phyloP scores from a whole-genome alignment of 2,329 filamentous ascomycete species.

The Pyrenophora tritici-repentis region DNA sequence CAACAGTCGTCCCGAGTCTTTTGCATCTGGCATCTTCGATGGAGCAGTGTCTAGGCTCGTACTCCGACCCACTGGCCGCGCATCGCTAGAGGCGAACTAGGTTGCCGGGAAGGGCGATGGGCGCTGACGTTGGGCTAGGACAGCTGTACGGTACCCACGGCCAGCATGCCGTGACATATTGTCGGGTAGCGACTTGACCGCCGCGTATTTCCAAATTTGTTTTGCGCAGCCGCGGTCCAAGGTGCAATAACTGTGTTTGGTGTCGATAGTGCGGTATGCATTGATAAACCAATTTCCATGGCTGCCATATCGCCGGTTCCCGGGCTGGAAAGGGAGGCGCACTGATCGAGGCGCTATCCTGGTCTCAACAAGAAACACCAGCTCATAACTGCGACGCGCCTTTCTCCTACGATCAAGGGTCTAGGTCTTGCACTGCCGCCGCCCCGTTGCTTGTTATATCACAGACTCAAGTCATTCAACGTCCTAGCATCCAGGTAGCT shows the following conservation, averaged over 20 bases:
- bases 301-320: constrained; percentile 13
- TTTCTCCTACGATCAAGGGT: constrained; percentile 8
- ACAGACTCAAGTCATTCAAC: not conserved
- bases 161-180: constrained; percentile 8
- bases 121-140: constrained; percentile 20
- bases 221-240: constrained; percentile 7
- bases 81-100: constrained; percentile 13
- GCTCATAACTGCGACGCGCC: constrained; percentile 17
- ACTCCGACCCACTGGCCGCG: constrained; percentile 18
- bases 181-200: constrained; percentile 13
- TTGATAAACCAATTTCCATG: constrained; percentile 21
- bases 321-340: constrained; percentile 21
- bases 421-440: constrained; percentile 9
- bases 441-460: constrained; percentile 7
- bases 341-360: constrained; percentile 32
- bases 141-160: constrained; percentile 9
- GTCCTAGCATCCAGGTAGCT: not conserved
- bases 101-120: constrained; percentile 10
- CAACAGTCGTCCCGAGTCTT: not conserved
- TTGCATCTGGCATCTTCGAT: not conserved
- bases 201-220: constrained; percentile 6
- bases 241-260: not conserved
- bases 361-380: constrained; percentile 39
- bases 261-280: constrained; percentile 11
- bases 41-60: constrained; percentile 9